Conservation (phyloP, 768 basidiomycete genomes). For the Obba rivulosa region DNA sequence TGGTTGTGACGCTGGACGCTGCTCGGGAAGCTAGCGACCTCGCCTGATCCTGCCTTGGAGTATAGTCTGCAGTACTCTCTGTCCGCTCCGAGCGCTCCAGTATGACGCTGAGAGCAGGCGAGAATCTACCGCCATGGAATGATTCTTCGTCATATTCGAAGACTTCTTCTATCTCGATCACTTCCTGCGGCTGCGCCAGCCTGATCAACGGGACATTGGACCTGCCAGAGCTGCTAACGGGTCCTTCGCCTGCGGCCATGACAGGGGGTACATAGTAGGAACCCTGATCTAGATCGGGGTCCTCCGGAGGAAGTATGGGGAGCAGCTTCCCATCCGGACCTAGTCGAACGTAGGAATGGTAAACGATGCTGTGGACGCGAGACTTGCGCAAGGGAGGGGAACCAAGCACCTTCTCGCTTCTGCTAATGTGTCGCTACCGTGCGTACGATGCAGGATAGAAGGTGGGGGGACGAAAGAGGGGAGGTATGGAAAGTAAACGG, state of each 20-base stretch:
- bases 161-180: conserved; percentile 1
- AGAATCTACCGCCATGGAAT: background rate
- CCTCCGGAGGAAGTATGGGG: conserved; percentile 16
- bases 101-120: conserved; percentile 52
- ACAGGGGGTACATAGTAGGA: background rate
- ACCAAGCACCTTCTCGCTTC: conserved; percentile 6
- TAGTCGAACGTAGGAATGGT: background rate
- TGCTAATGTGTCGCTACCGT: background rate
- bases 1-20: conserved; percentile 45
- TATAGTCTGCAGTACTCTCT: conserved; percentile 22
- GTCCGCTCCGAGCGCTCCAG: conserved; percentile 63
- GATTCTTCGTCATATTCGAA: conserved; percentile 7
- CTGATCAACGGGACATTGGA: conserved; percentile 18
- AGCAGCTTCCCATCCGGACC: conserved; percentile 18
- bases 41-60: background rate
- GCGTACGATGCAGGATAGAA: background rate
- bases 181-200: conserved; percentile 9
- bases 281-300: conserved; percentile 1
- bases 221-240: conserved; percentile 8
- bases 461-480: background rate
- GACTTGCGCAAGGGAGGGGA: background rate
- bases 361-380: background rate
- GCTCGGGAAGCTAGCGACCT: conserved; percentile 17
- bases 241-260: conserved; percentile 5
- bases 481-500: conserved; percentile 12